A percentile compares a stretch with the other conserved stretches of the same genome.
These are phyloP conservation scores for Cerioporus squamosus DNA, from an alignment of 1,284 basidiomycete species.

Conservation along the genomic window DNA sequence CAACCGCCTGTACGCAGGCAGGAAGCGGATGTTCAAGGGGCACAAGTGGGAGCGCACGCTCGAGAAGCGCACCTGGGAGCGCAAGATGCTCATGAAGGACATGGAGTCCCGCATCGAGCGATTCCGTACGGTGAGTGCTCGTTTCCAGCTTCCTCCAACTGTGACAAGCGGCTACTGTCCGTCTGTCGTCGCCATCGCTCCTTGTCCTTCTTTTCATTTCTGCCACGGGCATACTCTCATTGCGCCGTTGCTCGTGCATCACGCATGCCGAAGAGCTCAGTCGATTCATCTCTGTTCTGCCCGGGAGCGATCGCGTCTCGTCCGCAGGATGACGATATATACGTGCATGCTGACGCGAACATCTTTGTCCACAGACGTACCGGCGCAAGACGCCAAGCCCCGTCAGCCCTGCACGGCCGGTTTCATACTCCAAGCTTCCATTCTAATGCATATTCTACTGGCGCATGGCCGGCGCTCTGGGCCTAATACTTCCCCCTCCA, in stretches of 20 bases:
- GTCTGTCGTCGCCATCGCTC: constrained; percentile 6
- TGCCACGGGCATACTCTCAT: too few species aligned
- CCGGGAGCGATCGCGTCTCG: not conserved
- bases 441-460: constrained; percentile 22
- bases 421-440: constrained; percentile 29
- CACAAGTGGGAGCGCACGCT: constrained; percentile 76
- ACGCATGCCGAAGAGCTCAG: too few species aligned
- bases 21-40: constrained; percentile 85
- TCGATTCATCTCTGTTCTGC: not conserved
- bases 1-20: constrained; percentile 68
- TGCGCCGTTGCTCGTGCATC: too few species aligned
- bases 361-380: constrained; percentile 20
- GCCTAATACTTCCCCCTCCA: constrained; percentile 8
- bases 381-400: constrained; percentile 29
- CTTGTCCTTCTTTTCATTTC: constrained; percentile 2
- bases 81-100: constrained; percentile 60
- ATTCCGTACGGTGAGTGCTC: constrained; percentile 62
- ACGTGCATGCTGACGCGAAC: not conserved
- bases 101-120: constrained; percentile 66
- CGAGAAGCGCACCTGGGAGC: constrained; percentile 48
- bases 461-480: not conserved
- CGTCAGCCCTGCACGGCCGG: constrained; percentile 24
- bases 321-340: not conserved
- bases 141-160: not conserved
- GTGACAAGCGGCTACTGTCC: constrained; percentile 9